A percentile compares a stretch with the other conserved stretches of the same genome.
phyloP scores from a whole-genome alignment of 1,284 basidiomycete genomes.

The Schizophyllum commune region DNA sequence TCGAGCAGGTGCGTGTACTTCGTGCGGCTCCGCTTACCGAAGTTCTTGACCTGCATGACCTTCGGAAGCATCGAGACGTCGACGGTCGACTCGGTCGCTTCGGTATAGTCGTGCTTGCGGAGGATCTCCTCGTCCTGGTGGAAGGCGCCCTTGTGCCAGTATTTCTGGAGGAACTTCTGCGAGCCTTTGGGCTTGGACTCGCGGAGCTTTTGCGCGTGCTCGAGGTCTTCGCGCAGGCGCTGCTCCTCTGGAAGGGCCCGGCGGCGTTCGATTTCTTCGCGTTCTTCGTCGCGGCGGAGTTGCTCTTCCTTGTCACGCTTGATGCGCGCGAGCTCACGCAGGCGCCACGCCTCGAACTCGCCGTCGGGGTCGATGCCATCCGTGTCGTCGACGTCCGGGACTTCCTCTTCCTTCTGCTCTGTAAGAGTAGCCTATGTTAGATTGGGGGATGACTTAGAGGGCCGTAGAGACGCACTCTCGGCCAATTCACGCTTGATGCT shows the following conservation, averaged over 20 bases:
- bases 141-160: slow-evolving; percentile 99
- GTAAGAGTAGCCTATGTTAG: slow-evolving; percentile 7
- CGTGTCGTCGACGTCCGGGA: slow-evolving; percentile 90
- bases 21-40: slow-evolving; percentile 86
- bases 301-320: slow-evolving; percentile 88
- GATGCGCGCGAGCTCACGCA: slow-evolving; percentile 87
- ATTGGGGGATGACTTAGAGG: slow-evolving; percentile 1
- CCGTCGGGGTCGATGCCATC: slow-evolving; percentile 86
- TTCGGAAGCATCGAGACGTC: slow-evolving; percentile 85
- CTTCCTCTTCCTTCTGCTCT: slow-evolving; percentile 82
- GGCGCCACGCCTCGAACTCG: slow-evolving; percentile 95
- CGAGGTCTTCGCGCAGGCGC: slow-evolving; percentile 84
- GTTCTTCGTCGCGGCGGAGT: slow-evolving; percentile 69
- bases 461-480: slow-evolving; percentile 53
- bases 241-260: slow-evolving; percentile 90
- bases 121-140: slow-evolving; percentile 94
- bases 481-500: slow-evolving; percentile 78
- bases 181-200: slow-evolving; percentile 82
- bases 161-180: slow-evolving; percentile 94
- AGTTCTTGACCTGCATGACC: slow-evolving; percentile 97
- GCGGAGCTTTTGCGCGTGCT: slow-evolving; percentile 72
- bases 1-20: slow-evolving; percentile 95
- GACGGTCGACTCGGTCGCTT: slow-evolving; percentile 79
- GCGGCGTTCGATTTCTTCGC: slow-evolving; percentile 85
- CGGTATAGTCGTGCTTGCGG: slow-evolving; percentile 78